Evolutionary conservation across 441 rosid species (phyloP), one percentile per base, ranked within the genome.

Genomic region (Isatis lusitanica): DNA sequence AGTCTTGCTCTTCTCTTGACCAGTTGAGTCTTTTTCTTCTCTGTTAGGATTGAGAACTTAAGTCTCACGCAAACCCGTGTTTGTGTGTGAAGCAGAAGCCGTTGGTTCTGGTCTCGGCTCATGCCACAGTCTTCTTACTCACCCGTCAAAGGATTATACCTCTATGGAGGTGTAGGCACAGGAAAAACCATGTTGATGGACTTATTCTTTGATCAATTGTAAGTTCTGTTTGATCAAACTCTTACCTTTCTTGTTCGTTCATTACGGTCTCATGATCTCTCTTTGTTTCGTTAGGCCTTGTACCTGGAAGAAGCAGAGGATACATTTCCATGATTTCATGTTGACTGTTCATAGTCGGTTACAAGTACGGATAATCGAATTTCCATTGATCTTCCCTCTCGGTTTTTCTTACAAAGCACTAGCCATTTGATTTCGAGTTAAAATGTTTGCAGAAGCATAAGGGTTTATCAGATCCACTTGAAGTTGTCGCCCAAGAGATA

Each of bases 131-230:
- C 90, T 68, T 83, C 89, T 35, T 79, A 76, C 77, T 83, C 97
- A 33, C 96, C 98, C 0, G 93, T 94, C 64, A 88, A 84, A 83
- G 99, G 99, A 74, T 76, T 95, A 30, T 95, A 95, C 75, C 92
- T 95, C 33, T 91, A 89, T 65, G 99, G 98, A 56, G 99, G 99
- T 53, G 99, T 95, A 15, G 99, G 99, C 69, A 95, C 99, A 9
- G 98, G 99, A 56, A 95, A 95, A 85, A 95, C 99, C 43, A 95
- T 95, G 99, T 81, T 95, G 85, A 91, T 95, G 99, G 99, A 95
- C 81, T 82, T 95, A 76, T 95, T 93, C 86, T 95, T 75, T 59
- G 78, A 85, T 77, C 97, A 88, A 76, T 44, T 95, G 98, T 94
- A 85, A 83, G 97, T 74, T 60, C 80, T 57, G 8, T 47, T 40